Evolutionary conservation across 352 stramenopile species (phyloP).

Genomic region (Globisporangium polare): DNA sequence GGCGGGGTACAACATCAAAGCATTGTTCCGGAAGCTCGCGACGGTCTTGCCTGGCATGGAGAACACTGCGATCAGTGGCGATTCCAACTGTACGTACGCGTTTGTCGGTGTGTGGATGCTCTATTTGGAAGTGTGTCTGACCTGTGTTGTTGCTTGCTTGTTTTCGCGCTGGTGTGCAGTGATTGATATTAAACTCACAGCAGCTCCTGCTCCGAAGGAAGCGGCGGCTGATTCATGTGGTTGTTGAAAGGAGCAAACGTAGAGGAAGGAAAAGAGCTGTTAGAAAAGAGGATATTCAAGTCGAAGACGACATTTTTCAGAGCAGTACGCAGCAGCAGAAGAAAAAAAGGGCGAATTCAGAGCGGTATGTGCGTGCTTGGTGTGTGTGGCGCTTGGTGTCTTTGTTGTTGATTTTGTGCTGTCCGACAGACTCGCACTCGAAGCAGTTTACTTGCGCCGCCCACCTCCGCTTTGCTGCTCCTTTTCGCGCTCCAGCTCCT

Average conservation of each 20-base stretch:
- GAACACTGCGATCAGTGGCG: slow-evolving; percentile 85
- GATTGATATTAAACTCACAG: slow-evolving; percentile 88
- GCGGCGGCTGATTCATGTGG: slow-evolving; percentile 59
- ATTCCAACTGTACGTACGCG: slow-evolving; percentile 72
- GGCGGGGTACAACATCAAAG: slow-evolving; percentile 98
- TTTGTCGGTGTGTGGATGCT: not conserved
- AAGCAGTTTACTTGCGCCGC: slow-evolving; percentile 46
- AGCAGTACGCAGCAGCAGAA: slow-evolving; percentile 15
- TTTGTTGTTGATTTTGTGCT: not conserved
- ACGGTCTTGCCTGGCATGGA: slow-evolving; percentile 96
- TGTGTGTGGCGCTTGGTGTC: slow-evolving; percentile 16
- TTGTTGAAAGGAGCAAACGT: slow-evolving; percentile 36
- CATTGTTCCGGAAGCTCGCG: slow-evolving; percentile 98
- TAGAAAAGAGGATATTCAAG: slow-evolving; percentile 14
- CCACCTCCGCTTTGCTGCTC: slow-evolving; percentile 45
- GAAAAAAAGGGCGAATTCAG: slow-evolving; percentile 12
- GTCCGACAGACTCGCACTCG: not conserved
- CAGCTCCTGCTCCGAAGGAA: slow-evolving; percentile 75
- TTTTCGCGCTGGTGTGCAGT: slow-evolving; percentile 31
- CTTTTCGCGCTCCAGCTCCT: slow-evolving; percentile 83
- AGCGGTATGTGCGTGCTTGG: slow-evolving; percentile 24
- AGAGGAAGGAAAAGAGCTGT: slow-evolving; percentile 14
- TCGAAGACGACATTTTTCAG: slow-evolving; percentile 16
- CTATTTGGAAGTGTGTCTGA: no score
- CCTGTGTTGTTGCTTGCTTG: not conserved